Conservation (phyloP, 2,329 filamentous ascomycete genomes). For the Teratosphaeria gauchensis region DNA sequence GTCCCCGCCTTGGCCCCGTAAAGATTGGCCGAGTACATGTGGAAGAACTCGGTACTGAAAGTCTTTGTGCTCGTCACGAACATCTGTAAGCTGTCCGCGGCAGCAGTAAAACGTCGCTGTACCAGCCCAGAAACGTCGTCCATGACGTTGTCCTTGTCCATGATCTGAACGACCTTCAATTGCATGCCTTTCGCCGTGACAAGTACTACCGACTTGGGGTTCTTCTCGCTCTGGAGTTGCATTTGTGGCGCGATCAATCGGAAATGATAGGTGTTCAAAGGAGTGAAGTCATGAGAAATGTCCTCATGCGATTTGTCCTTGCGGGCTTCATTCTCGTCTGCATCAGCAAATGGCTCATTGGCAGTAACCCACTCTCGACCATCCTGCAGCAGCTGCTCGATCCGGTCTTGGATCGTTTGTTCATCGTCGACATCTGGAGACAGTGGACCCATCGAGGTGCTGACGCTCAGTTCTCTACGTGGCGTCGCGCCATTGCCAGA, state of each 20-base stretch:
- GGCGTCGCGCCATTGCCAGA: constrained; percentile 6
- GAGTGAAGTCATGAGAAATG: constrained; percentile 76
- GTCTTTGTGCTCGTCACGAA: constrained; percentile 94
- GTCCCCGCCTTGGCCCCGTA: constrained; percentile 80
- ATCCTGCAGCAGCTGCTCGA: constrained; percentile 76
- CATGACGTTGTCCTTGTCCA: constrained; percentile 88
- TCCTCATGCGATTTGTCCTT: constrained; percentile 45
- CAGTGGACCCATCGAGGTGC: constrained; percentile 18
- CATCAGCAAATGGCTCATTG: constrained; percentile 45
- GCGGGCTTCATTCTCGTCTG: constrained; percentile 27
- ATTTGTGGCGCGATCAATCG: constrained; percentile 95
- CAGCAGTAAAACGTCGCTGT: constrained; percentile 83
- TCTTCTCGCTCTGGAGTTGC: constrained; percentile 96
- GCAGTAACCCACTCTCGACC: constrained; percentile 72
- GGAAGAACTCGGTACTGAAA: constrained; percentile 72
- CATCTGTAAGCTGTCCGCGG: constrained; percentile 97
- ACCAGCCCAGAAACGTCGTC: constrained; percentile 93
- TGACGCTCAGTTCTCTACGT: constrained; percentile 15
- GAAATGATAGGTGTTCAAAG: constrained; percentile 90
- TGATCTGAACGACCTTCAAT: constrained; percentile 91
- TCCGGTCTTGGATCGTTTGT: constrained; percentile 68
- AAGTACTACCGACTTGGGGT: constrained; percentile 91
- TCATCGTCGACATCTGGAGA: constrained; percentile 48
- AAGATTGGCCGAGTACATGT: constrained; percentile 86
- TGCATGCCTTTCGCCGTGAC: constrained; percentile 97